A percentile compares a stretch with the other conserved stretches of the same genome.
These are phyloP conservation scores for Calonectria ilicicola DNA, from an alignment of 2,329 filamentous ascomycete species.

Conservation along the genomic window DNA sequence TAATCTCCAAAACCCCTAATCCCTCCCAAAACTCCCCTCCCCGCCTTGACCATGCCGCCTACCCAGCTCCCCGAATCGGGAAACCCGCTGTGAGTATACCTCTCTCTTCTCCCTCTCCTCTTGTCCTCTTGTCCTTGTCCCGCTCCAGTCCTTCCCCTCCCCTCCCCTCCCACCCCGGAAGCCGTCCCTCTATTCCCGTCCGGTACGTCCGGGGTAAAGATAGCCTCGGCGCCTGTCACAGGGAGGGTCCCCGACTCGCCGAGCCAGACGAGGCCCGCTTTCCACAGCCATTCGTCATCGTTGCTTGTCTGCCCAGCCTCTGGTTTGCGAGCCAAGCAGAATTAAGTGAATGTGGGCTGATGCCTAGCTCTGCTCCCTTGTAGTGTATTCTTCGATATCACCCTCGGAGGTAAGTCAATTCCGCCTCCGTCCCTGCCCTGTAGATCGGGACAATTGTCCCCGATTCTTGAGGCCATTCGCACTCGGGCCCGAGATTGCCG, in stretches of 20 bases:
- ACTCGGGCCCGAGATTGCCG: background rate
- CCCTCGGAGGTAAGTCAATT: slow-evolving; percentile 73
- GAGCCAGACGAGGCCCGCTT: slow-evolving; percentile 7
- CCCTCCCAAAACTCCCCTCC: background rate
- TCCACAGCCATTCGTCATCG: background rate
- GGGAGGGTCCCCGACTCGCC: background rate
- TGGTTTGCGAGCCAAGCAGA: slow-evolving; percentile 1
- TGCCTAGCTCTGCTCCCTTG: slow-evolving; percentile 24
- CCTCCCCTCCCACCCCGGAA: background rate
- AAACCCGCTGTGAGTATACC: slow-evolving; percentile 59
- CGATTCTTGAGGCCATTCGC: slow-evolving; percentile 19
- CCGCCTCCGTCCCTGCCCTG: slow-evolving; percentile 11
- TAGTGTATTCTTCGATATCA: slow-evolving; percentile 81
- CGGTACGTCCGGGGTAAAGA: slow-evolving; percentile 13
- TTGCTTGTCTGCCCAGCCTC: background rate
- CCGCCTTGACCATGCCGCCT: slow-evolving; percentile 52
- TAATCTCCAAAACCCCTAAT: background rate
- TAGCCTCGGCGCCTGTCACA: slow-evolving; percentile 2
- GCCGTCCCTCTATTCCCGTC: slow-evolving; percentile 7
- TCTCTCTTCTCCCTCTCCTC: background rate
- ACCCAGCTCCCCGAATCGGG: slow-evolving; percentile 60
- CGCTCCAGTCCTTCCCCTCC: background rate
- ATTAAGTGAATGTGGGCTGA: slow-evolving; percentile 34
- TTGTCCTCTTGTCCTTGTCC: background rate
- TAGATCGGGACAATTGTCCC: background rate